Base-by-base conservation (phyloP, 441 rosid genomes). In the Heliophila coronopifolia region DNA sequence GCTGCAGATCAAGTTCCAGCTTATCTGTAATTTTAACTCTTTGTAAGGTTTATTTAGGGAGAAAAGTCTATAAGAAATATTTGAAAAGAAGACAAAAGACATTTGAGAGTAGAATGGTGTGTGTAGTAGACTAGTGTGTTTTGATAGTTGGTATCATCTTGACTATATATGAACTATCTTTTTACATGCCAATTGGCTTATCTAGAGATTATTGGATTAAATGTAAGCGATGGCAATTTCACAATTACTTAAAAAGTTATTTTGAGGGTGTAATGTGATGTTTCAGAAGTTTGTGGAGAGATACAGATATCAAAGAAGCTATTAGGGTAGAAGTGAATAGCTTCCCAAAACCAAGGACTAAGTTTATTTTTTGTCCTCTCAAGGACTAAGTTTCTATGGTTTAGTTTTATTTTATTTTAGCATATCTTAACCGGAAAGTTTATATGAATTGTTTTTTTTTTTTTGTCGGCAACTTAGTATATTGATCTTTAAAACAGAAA, bases 1-100 rank as follows among this genome's bases (percentile, higher is more conserved):
- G 62, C 76, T 0, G 62, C 66, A 61, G 94, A 78, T 20, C 62
- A 79, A 10, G 72, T 65, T 70, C 64, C 81, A 4, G 77, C 72
- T 36, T 84, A 30, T 51, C 8, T 65, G 50, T 58, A 58, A 34
- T 58, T 17, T 19, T 50, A 57, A 36, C 17, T 30, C 6, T 30
- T 27, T 35, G 57, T 58, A 31, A 65, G 60, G 50, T 57, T 10
- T 14, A 22, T 33, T 10, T 65, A 65, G 70, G 38, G 24, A 37
- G 56, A 23, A 13, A 64, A 32, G 47, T 53, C 22, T 58, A 25
- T 58, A 27, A 41, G 57, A 48, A 44, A 28, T 16, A 17, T 36
- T 9, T 53, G 32, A 55, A 15, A 44, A 35, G 31, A 32, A 48
- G 50, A 48, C 33, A 9, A 27, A 63, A 57, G 67, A 45, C 36